Percentiles rank a stretch among this genome's conserved stretches.
Conservation (phyloP, 805 yeast species). For the Saturnispora hagleri region DNA sequence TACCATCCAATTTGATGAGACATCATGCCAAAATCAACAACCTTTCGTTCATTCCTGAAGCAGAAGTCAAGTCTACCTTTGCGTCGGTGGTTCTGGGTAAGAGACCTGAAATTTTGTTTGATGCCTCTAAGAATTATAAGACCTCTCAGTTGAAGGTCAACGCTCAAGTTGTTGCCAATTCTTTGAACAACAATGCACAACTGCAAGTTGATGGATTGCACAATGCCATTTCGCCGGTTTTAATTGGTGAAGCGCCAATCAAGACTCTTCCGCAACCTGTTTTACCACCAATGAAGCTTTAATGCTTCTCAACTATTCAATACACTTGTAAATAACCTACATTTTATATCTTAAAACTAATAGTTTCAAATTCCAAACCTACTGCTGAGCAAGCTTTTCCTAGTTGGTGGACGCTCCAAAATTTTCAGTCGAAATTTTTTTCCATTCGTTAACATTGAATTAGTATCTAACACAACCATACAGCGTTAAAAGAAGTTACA, state of each 20-base stretch:
- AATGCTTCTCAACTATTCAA: not conserved
- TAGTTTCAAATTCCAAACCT: not conserved
- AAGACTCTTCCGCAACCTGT: slow-evolving; percentile 18
- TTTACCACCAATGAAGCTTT: slow-evolving; percentile 12
- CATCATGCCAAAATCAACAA: slow-evolving; percentile 10
- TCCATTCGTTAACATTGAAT: not conserved
- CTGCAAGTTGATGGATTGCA: slow-evolving; percentile 23
- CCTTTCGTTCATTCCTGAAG: slow-evolving; percentile 14
- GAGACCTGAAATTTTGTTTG: slow-evolving; percentile 20
- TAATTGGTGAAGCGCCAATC: slow-evolving; percentile 16
- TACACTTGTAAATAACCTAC: not conserved
- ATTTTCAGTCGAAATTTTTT: not conserved
- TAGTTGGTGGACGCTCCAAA: not conserved
- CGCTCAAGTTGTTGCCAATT: slow-evolving; percentile 25
- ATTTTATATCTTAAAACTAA: not conserved
- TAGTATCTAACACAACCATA: not conserved
- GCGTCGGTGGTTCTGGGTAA: slow-evolving; percentile 22
- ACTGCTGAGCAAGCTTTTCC: not conserved
- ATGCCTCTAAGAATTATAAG: slow-evolving; percentile 15
- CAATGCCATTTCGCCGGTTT: slow-evolving; percentile 13
- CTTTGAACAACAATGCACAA: slow-evolving; percentile 25
- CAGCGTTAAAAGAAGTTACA: not conserved
- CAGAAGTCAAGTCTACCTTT: slow-evolving; percentile 16
- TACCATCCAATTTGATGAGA: slow-evolving; percentile 15
- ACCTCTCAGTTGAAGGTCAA: slow-evolving; percentile 21